Conservation (phyloP, 2,329 filamentous ascomycete species). For the Colletotrichum sp. region DNA sequence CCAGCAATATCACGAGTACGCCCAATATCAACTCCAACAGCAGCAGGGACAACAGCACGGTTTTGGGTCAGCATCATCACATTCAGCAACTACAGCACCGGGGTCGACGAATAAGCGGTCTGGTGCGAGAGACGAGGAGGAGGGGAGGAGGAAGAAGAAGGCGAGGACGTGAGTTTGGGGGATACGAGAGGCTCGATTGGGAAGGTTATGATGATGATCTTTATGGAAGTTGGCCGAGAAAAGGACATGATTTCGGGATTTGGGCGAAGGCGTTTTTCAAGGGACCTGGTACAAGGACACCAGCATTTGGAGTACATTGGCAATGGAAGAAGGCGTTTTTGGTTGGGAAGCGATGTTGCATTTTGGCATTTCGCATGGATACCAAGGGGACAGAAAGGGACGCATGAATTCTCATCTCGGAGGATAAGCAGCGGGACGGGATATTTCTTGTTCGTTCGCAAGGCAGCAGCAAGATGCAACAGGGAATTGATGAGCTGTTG, state of each 20-base stretch:
- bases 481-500: not conserved
- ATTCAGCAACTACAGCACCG: not conserved
- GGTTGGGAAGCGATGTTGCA: not conserved
- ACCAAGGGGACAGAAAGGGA: not conserved
- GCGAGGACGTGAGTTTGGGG: constrained; percentile 2
- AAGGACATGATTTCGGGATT: not conserved
- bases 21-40: not conserved
- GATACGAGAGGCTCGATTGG: not conserved
- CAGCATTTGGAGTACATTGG: not conserved
- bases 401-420: not conserved
- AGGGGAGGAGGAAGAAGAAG: constrained; percentile 2
- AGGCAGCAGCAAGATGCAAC: not conserved
- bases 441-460: not conserved
- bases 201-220: not conserved
- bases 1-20: not conserved
- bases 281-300: not conserved
- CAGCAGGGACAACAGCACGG: not conserved
- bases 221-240: not conserved
- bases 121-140: not conserved
- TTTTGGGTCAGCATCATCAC: not conserved
- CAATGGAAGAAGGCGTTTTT: not conserved
- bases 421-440: not conserved
- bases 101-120: not conserved
- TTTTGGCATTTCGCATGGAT: not conserved
- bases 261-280: constrained; percentile 12